A percentile compares a stretch with the other conserved stretches of the same genome.
Evolutionary conservation across 768 basidiomycete genomes (phyloP).

Genomic region (Agaricus subrufescens): DNA sequence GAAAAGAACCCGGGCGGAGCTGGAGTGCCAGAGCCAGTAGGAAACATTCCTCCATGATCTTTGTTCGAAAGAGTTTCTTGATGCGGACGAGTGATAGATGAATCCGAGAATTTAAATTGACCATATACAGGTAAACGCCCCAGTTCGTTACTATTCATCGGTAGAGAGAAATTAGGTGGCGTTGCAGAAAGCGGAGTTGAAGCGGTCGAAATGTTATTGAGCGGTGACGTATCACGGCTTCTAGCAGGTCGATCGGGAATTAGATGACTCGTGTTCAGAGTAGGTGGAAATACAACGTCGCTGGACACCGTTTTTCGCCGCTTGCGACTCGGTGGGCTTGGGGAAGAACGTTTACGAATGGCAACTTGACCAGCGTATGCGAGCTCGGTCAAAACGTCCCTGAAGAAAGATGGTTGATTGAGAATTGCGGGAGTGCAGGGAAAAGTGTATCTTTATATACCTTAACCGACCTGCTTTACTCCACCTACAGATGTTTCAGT

Average conservation of each 20-base stretch:
- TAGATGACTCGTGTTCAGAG: not conserved
- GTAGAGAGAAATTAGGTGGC: constrained; percentile 32
- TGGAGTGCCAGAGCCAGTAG: not conserved
- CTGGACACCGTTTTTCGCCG: constrained; percentile 15
- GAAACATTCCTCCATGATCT: not conserved
- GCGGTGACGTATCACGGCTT: not conserved
- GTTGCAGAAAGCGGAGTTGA: constrained; percentile 15
- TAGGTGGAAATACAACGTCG: not conserved
- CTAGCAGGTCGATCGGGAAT: not conserved
- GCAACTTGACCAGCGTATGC: constrained; percentile 29
- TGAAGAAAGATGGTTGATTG: constrained; percentile 3
- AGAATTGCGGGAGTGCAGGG: not conserved
- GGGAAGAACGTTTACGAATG: constrained; percentile 13
- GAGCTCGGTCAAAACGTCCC: constrained; percentile 33
- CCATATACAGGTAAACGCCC: constrained; percentile 48
- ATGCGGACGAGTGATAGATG: constrained; percentile 9
- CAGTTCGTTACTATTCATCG: constrained; percentile 54
- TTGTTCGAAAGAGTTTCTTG: constrained; percentile 1
- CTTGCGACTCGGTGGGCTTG: constrained; percentile 10
- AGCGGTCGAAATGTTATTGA: constrained; percentile 1
- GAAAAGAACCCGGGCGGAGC: not conserved
- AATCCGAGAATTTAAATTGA: constrained; percentile 33
- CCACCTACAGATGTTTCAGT: constrained; percentile 26
- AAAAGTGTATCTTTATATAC: constrained; percentile 17
- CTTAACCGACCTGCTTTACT: constrained; percentile 34